Conservation (phyloP, 192 early-diverging fungal species). For the Coemansia erecta region DNA sequence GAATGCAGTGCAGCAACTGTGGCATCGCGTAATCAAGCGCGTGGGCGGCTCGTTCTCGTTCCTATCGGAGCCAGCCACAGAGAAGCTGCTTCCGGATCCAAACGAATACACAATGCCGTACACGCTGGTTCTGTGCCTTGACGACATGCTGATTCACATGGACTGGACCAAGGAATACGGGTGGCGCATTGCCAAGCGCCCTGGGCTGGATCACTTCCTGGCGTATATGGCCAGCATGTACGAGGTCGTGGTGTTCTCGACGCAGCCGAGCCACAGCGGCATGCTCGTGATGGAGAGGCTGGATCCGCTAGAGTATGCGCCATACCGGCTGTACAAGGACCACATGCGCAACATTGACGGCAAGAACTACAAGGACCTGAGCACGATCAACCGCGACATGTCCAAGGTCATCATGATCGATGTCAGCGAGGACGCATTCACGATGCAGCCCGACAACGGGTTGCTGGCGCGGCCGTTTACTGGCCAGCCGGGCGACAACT, state of each 20-base stretch:
- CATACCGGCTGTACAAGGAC: slow-evolving; percentile 90
- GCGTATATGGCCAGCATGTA: slow-evolving; percentile 86
- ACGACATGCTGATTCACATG: slow-evolving; percentile 89
- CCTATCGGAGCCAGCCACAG: slow-evolving; percentile 68
- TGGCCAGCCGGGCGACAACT: slow-evolving; percentile 77
- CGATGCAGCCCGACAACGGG: slow-evolving; percentile 90
- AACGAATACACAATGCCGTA: slow-evolving; percentile 84
- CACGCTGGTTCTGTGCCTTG: slow-evolving; percentile 93
- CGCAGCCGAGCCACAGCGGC: slow-evolving; percentile 77
- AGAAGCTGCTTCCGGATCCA: slow-evolving; percentile 90
- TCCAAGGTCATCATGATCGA: slow-evolving; percentile 93
- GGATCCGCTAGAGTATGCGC: slow-evolving; percentile 84
- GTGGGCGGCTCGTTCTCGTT: slow-evolving; percentile 24
- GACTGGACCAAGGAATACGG: slow-evolving; percentile 95
- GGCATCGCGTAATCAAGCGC: slow-evolving; percentile 36
- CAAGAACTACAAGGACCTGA: slow-evolving; percentile 84
- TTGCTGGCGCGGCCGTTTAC: slow-evolving; percentile 82
- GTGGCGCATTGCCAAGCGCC: slow-evolving; percentile 95
- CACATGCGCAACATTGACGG: slow-evolving; percentile 84
- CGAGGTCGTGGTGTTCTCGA: slow-evolving; percentile 96
- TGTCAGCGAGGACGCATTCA: slow-evolving; percentile 77
- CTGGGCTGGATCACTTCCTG: slow-evolving; percentile 94
- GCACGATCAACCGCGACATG: slow-evolving; percentile 90
- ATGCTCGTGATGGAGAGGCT: slow-evolving; percentile 82
- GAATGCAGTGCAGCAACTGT: slow-evolving; percentile 38